A percentile compares a stretch with the other conserved stretches of the same genome.
These are phyloP conservation scores for Lenwebbia sp. DNA, from an alignment of 345 rosid genomes.

Conservation along the genomic window DNA sequence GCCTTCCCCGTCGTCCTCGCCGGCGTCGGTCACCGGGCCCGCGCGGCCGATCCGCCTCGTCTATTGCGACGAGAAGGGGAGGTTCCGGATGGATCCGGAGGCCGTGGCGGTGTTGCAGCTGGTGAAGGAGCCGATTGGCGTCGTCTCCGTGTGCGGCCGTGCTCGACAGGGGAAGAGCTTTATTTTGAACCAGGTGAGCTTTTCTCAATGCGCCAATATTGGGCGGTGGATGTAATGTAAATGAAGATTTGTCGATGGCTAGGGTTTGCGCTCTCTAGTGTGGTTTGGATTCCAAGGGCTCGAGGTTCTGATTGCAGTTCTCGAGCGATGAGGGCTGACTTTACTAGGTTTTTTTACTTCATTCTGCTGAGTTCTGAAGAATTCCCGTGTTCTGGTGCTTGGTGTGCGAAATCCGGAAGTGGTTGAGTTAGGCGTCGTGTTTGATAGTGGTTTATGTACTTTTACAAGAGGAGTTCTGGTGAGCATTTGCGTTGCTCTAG, in stretches of 20 bases:
- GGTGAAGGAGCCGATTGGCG: conserved; percentile 90
- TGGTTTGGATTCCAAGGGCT: neutral
- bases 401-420: neutral
- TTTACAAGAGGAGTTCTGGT: neutral
- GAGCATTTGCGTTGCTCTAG: neutral
- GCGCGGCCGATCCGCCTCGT: conserved; percentile 87
- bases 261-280: neutral
- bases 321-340: neutral
- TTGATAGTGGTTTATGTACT: neutral
- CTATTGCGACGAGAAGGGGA: conserved; percentile 89
- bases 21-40: conserved; percentile 69
- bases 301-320: neutral
- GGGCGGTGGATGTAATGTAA: neutral
- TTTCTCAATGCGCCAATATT: neutral
- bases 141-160: conserved; percentile 96
- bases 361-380: neutral
- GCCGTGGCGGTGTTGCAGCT: conserved; percentile 92
- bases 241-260: neutral
- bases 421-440: neutral
- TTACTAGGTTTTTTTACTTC: neutral
- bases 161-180: conserved; percentile 99
- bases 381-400: neutral
- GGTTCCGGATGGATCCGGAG: conserved; percentile 98
- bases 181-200: conserved; percentile 74
- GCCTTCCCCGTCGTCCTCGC: conserved; percentile 19